Evolutionary conservation across 371 early-diverging fungal species (phyloP), one percentile per base, ranked within the genome.

Genomic region (Rhizopus delemar): DNA sequence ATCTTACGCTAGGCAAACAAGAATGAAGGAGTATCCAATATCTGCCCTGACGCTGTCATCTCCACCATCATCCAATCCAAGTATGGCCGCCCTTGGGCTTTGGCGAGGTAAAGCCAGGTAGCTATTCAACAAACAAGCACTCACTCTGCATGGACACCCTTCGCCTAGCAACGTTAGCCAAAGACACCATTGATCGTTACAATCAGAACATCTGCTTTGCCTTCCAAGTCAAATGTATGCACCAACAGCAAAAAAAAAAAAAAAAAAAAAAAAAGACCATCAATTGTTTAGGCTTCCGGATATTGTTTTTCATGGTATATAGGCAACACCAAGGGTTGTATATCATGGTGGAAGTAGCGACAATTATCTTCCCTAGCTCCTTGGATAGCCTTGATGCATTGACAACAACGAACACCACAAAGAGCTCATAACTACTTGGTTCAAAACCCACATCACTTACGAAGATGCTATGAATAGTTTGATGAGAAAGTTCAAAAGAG

Each of bases 401-500:
- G n/a, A 39, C 57, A 60, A 53, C 53, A 46, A 53, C 45, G 53
- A 46, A 46, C 35, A 59, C 31, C 53, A 53, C 46, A 59, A 34
- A 53, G 60, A 53, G 46, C 5, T 53, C 22, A 34, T 53, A 36
- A 53, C 53, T 58, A 43, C 32, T 50, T 58, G 60, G 53, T 53
- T 59, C 46, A 38, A 59, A 35, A 53, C 32, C 32, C 46, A 34
- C 53, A 46, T n/a, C n/a, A 35, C 52, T 35, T 53, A 59, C 53
- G 53, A 59, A 11, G 53, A 59, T 53, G 60, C 53, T 12, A 29
- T 59, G 60, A 46, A 46, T 28, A 33, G 38, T 59, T 53, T 59
- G 32, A 31, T 31, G 15, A n/a, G 36, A 53, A 53, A 59, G 46
- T 59, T 59, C 60, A 59, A 53, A 53, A 52, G 46, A 59, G 53